These are phyloP conservation scores for Nigrograna mackinnonii DNA, from an alignment of 2,329 filamentous ascomycete genomes.

Conservation along the genomic window DNA sequence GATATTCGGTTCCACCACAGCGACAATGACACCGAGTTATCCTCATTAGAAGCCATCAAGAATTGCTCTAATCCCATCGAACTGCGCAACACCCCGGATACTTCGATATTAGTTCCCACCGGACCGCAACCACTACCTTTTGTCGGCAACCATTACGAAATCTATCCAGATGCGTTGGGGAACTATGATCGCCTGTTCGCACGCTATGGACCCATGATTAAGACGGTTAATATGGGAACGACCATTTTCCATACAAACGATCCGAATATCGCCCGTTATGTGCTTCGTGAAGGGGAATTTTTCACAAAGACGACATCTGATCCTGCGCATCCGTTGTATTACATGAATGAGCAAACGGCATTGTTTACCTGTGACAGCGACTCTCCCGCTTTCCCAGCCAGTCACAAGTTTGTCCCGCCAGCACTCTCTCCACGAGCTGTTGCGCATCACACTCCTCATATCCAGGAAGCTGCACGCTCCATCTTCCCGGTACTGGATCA, in stretches of 20 bases:
- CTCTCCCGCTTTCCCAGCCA: conserved; percentile 50
- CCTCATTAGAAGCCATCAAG: conserved; percentile 1
- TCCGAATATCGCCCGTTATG: conserved; percentile 26
- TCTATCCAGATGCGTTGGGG: conserved; percentile 43
- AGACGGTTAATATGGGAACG: conserved; percentile 36
- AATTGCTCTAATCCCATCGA: conserved; percentile 13
- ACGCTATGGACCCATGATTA: conserved; percentile 37
- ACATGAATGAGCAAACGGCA: conserved; percentile 10
- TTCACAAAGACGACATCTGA: conserved; percentile 2
- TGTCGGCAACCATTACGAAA: conserved; percentile 36
- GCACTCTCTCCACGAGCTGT: conserved; percentile 62
- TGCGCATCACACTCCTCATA: conserved; percentile 60
- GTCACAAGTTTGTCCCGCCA: conserved; percentile 65
- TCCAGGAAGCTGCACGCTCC: conserved; percentile 57
- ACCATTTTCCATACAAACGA: conserved; percentile 36
- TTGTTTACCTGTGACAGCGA: conserved; percentile 49
- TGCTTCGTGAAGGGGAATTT: conserved; percentile 26
- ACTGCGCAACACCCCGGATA: conserved; percentile 53
- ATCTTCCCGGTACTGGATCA: conserved; percentile 50
- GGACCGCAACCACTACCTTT: conserved; percentile 40
- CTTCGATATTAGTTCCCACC: conserved; percentile 42
- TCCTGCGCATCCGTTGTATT: background rate
- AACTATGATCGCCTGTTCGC: conserved; percentile 43
- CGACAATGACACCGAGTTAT: background rate
- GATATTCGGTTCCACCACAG: background rate